Conservation (phyloP, 805 yeast species). For the Ogataea nonfermentans region DNA sequence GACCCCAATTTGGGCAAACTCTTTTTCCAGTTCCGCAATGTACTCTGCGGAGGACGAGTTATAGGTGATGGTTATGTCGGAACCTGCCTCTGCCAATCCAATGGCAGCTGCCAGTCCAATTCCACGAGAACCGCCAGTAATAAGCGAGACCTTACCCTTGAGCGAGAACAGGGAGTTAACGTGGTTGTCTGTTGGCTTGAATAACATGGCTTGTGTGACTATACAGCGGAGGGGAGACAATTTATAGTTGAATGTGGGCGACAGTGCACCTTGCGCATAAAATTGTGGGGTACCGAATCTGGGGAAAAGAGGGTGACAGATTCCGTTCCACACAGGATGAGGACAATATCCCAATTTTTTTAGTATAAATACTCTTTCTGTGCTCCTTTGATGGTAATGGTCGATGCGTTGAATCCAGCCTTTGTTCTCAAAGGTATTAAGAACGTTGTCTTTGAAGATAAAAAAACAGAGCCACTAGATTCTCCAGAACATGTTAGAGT, state of each 20-base stretch:
- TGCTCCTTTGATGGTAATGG: background rate
- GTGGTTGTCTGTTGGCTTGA: conserved; percentile 14
- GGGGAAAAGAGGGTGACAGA: conserved; percentile 7
- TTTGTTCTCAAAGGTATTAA: conserved; percentile 65
- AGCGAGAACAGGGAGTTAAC: conserved; percentile 34
- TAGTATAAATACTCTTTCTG: background rate
- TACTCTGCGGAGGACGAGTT: conserved; percentile 19
- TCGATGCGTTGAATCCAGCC: conserved; percentile 36
- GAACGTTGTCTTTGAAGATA: conserved; percentile 61
- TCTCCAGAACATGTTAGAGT: conserved; percentile 69
- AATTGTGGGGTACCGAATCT: conserved; percentile 4
- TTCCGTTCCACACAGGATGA: background rate
- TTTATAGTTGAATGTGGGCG: conserved; percentile 1
- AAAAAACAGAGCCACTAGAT: conserved; percentile 58
- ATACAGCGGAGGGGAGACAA: background rate
- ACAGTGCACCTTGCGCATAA: conserved; percentile 3
- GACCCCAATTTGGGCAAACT: conserved; percentile 17
- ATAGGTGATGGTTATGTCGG: conserved; percentile 40
- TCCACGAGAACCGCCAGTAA: conserved; percentile 59
- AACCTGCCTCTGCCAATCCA: conserved; percentile 53
- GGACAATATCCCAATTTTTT: background rate
- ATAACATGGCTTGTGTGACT: conserved; percentile 13
- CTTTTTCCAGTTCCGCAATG: conserved; percentile 10
- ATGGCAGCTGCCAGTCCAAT: conserved; percentile 53
- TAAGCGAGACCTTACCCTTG: conserved; percentile 41